Base-by-base conservation (phyloP, 179 eudicot genomes). In the Beta corolliflora region DNA sequence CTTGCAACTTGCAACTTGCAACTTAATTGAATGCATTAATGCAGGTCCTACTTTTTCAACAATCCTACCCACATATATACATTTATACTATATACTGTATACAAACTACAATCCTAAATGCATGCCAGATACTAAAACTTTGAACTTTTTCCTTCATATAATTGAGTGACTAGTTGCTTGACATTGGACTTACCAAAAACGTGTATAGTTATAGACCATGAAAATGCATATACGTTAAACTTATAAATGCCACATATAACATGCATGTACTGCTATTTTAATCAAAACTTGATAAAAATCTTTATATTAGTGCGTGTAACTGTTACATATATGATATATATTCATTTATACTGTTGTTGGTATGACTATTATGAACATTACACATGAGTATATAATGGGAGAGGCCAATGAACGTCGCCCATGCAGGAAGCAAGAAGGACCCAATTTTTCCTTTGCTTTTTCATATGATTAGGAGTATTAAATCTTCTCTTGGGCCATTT, bases 331-430 rank as follows among this genome's bases (percentile, higher is more conserved):
- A 18, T 45, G 7, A 2, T 77, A 36, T 71, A 59, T 19, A 29
- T 44, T n/a, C 77, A 81, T 18, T 2, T 60, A 23, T 52, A 44
- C 54, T 5, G 75, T 65, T 66, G 45, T 48, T 9, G 63, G 16
- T 52, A 52, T 68, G 65, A 58, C 11, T 45, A 48, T 13, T 65
- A 65, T 45, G 3, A 83, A 79, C 76, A 74, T 79, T 19, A 76
- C 82, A 80, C 77, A 83, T 80, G 82, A 83, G 41, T 59, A 18
- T 63, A 68, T 73, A 23, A 78, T 55, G 69, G 64, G n/a, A 25
- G 58, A 78, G 81, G 75, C 54, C 75, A 44, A 77, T 77, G 81
- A 75, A 80, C 79, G 75, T 84, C 83, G 59, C 65, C 79, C 74
- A 71, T 55, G 75, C 53, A 66, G 82, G 80, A 67, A 76, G 61